Evolutionary conservation across 345 rosid species (phyloP).

Genomic region (Triadica sebifera): DNA sequence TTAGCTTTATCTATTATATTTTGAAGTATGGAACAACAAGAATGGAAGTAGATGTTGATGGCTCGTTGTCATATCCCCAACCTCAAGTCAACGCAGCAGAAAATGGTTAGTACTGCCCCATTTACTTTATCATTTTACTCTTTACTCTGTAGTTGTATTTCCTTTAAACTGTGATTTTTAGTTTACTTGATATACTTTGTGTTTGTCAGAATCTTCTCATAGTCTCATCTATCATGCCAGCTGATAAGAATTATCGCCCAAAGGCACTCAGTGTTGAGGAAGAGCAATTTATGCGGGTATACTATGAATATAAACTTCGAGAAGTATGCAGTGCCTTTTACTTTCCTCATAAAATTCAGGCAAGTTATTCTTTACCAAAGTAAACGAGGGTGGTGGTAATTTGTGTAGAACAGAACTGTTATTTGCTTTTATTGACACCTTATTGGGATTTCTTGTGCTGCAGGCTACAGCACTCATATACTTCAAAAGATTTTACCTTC

Average conservation of each 20-base stretch:
- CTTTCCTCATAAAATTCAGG: constrained; percentile 99
- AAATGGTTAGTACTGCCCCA: constrained; percentile 49
- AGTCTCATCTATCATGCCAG: constrained; percentile 29
- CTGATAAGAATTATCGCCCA: constrained; percentile 73
- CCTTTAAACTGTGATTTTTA: not conserved
- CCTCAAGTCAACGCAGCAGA: constrained; percentile 48
- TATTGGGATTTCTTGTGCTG: no score
- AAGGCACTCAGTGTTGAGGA: constrained; percentile 83
- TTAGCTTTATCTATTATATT: constrained; percentile 16
- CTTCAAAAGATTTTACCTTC: constrained; percentile 94
- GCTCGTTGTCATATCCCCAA: constrained; percentile 69
- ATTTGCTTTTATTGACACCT: constrained; percentile 1
- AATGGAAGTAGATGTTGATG: constrained; percentile 84
- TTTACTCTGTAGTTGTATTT: not conserved
- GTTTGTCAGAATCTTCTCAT: constrained; percentile 4
- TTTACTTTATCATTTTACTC: not conserved
- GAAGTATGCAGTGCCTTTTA: constrained; percentile 95
- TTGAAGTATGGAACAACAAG: constrained; percentile 74
- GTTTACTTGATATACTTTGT: not conserved
- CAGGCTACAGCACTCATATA: constrained; percentile 94
- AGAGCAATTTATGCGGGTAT: constrained; percentile 83
- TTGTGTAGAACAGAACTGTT: not conserved
- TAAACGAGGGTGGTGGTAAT: not conserved
- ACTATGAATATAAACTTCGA: constrained; percentile 83
- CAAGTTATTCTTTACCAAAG: constrained; percentile 12